Percentiles rank a stretch among this genome's conserved stretches.
Evolutionary conservation across 257 asterid species (phyloP).

Genomic region (Forsythia suspensa): DNA sequence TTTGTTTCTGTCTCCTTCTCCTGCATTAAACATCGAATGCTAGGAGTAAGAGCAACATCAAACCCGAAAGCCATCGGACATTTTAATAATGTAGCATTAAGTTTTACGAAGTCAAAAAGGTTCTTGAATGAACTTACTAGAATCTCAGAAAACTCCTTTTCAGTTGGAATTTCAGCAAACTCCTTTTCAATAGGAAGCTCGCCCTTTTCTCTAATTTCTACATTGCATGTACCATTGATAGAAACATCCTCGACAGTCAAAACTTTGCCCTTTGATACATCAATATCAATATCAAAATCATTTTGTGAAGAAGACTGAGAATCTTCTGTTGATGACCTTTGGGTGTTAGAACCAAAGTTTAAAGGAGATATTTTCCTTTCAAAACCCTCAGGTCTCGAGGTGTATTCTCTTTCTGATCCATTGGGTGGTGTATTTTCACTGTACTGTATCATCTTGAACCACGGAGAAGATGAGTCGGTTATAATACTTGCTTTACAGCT

Average conservation of each 20-base stretch:
- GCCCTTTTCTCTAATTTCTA: conserved; percentile 26
- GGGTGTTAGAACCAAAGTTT: conserved; percentile 33
- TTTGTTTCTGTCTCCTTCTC: conserved; percentile 35
- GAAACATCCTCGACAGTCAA: conserved; percentile 25
- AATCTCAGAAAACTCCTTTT: conserved; percentile 13
- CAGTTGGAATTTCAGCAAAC: conserved; percentile 27
- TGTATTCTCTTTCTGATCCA: conserved; percentile 46
- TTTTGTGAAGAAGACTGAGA: conserved; percentile 44
- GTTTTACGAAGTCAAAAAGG: background rate
- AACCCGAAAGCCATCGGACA: background rate
- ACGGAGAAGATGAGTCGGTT: conserved; percentile 40
- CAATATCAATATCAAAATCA: conserved; percentile 51
- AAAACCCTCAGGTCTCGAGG: conserved; percentile 30
- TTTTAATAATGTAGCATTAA: background rate
- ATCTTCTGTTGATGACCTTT: conserved; percentile 42
- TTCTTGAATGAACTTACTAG: conserved; percentile 28
- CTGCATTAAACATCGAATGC: conserved; percentile 29
- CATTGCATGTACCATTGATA: conserved; percentile 21
- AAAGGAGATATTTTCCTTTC: conserved; percentile 46
- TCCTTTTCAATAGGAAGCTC: conserved; percentile 34
- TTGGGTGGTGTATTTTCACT: conserved; percentile 46
- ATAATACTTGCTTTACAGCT: conserved; percentile 69
- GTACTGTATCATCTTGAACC: conserved; percentile 39
- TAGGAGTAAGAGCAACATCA: background rate
- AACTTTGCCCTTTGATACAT: conserved; percentile 36